Percentiles rank a stretch among this genome's conserved stretches.
Conservation (phyloP, 192 early-diverging fungal species). For the Coemansia sp. region DNA sequence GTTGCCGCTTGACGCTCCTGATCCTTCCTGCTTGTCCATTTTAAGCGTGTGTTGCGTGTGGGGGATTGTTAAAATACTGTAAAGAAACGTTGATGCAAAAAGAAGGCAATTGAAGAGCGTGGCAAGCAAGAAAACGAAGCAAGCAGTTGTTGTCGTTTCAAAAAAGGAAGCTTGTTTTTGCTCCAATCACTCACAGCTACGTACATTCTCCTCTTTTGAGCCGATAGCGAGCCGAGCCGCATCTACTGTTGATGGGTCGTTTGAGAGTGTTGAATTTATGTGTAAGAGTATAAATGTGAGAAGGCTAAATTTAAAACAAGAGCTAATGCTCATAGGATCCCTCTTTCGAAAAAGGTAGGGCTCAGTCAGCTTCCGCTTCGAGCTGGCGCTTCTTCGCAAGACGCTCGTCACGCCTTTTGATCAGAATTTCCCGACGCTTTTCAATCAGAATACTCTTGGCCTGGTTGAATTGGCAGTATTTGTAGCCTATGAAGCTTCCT, state of each 20-base stretch:
- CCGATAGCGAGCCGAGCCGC: neutral
- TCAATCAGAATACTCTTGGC: slow-evolving; percentile 24
- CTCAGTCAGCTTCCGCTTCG: neutral
- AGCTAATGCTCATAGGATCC: too few species aligned
- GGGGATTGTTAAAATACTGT: neutral
- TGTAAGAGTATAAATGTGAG: slow-evolving; percentile 1
- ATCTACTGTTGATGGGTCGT: neutral
- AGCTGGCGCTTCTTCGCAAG: slow-evolving; percentile 15
- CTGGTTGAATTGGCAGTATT: slow-evolving; percentile 32
- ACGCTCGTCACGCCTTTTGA: slow-evolving; percentile 47
- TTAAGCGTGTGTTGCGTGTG: neutral
- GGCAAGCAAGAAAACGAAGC: neutral
- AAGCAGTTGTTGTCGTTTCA: neutral
- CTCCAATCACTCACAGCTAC: slow-evolving; percentile 1
- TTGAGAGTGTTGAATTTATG: neutral
- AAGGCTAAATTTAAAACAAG: too few species aligned
- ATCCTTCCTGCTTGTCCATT: slow-evolving; percentile 32
- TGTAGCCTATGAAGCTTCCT: slow-evolving; percentile 33
- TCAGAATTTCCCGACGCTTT: slow-evolving; percentile 32
- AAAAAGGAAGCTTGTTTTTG: neutral
- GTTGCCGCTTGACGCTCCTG: slow-evolving; percentile 31
- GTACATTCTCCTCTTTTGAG: neutral
- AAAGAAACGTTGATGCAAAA: neutral
- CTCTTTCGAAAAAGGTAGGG: too few species aligned
- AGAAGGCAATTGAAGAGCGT: neutral